A percentile compares a stretch with the other conserved stretches of the same genome.
phyloP scores from a whole-genome alignment of 805 yeast genomes.

The Lachancea kluyveri region DNA sequence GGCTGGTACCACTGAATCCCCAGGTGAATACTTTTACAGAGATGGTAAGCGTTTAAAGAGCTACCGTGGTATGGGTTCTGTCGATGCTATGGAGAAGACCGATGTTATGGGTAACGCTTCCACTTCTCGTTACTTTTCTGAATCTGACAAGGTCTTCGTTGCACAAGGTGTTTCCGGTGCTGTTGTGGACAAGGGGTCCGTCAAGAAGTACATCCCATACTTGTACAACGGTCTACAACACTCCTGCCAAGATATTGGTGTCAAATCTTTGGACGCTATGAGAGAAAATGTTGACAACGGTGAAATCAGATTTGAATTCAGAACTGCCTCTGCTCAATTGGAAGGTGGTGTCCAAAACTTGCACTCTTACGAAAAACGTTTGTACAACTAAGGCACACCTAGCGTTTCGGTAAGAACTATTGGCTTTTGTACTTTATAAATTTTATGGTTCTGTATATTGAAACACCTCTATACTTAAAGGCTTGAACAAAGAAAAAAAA shows the following conservation, averaged over 20 bases:
- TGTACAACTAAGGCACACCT: conserved; percentile 63
- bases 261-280: conserved; percentile 55
- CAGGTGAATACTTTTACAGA: conserved; percentile 96
- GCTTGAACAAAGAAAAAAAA: no score
- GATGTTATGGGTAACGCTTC: conserved; percentile 90
- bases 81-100: conserved; percentile 96
- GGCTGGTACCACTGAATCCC: conserved; percentile 98
- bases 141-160: conserved; percentile 88
- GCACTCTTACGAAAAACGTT: conserved; percentile 95
- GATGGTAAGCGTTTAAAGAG: conserved; percentile 97
- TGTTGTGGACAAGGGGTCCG: conserved; percentile 94
- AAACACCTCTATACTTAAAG: no score
- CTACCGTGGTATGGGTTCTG: conserved; percentile 99
- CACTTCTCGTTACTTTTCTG: conserved; percentile 96
- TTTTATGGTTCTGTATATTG: neutral
- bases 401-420: no score
- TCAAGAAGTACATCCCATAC: conserved; percentile 90
- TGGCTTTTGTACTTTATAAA: conserved; percentile 14
- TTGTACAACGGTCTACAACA: conserved; percentile 94
- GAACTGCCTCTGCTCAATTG: conserved; percentile 97
- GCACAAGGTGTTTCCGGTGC: conserved; percentile 99
- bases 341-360: conserved; percentile 98
- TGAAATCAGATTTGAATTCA: conserved; percentile 84
- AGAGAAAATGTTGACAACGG: conserved; percentile 60
- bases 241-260: conserved; percentile 98